phyloP scores from a whole-genome alignment of 371 early-diverging fungal species.

The Mortierella sp. region DNA sequence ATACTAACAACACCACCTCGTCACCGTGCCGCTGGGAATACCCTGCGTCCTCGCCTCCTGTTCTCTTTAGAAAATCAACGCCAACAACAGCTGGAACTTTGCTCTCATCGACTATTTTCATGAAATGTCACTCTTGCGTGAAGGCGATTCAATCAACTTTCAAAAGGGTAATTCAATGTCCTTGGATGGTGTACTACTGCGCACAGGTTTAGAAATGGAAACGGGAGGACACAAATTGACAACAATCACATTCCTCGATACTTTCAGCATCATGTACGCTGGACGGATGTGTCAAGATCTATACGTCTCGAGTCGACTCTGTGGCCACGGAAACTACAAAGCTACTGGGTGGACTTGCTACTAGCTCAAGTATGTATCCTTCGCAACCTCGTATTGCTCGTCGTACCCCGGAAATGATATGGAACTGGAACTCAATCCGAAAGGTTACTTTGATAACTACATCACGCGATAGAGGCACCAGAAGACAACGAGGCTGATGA shows the following conservation, averaged over 20 bases:
- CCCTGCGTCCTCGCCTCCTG: slow-evolving; percentile 1
- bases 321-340: slow-evolving; percentile 96
- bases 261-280: slow-evolving; percentile 93
- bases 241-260: neutral
- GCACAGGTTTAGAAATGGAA: too few species aligned
- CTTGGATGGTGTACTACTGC: neutral
- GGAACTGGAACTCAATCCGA: too few species aligned
- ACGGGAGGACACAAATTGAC: too few species aligned
- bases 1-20: too few species aligned
- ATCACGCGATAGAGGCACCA: slow-evolving; percentile 6
- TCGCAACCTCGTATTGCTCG: neutral
- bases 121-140: slow-evolving; percentile 93
- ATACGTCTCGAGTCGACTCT: slow-evolving; percentile 98
- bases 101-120: slow-evolving; percentile 99
- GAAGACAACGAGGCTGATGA: slow-evolving; percentile 59
- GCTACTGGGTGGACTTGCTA: slow-evolving; percentile 89
- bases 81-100: slow-evolving; percentile 97
- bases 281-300: slow-evolving; percentile 99
- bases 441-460: too few species aligned
- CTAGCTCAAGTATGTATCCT: slow-evolving; percentile 64
- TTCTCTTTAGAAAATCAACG: slow-evolving; percentile 91
- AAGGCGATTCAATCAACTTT: slow-evolving; percentile 98
- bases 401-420: too few species aligned
- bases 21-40: too few species aligned
- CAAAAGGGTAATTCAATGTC: slow-evolving; percentile 70